Conservation (phyloP, 2,329 filamentous ascomycete genomes). For the Pyrenochaeta sp. region DNA sequence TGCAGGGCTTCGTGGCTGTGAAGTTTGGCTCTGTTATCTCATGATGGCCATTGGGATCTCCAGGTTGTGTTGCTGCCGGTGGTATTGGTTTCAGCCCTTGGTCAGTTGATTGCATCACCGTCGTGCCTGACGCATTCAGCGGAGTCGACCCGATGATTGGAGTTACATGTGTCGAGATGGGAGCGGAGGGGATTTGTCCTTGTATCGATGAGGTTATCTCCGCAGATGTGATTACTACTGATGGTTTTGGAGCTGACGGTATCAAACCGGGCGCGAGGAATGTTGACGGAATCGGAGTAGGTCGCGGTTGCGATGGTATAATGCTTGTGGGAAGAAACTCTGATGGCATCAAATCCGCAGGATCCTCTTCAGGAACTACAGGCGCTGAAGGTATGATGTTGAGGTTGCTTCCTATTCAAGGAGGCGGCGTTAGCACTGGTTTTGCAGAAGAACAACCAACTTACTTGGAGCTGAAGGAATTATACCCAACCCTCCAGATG, state of each 20-base stretch:
- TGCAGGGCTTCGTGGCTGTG: slow-evolving; percentile 32
- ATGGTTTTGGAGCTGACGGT: slow-evolving; percentile 9
- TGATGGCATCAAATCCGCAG: slow-evolving; percentile 12
- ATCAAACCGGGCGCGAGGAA: slow-evolving; percentile 3
- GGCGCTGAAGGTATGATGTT: slow-evolving; percentile 10
- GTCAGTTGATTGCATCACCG: slow-evolving; percentile 29
- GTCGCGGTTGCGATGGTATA: slow-evolving; percentile 16
- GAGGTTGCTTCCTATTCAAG: too few species aligned
- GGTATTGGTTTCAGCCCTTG: slow-evolving; percentile 34
- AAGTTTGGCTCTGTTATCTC: slow-evolving; percentile 42
- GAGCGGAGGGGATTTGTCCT: slow-evolving; percentile 9
- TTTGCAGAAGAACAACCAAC: too few species aligned
- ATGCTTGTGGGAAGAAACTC: slow-evolving; percentile 4
- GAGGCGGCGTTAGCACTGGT: too few species aligned
- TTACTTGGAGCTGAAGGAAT: slow-evolving; percentile 28
- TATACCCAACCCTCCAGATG: slow-evolving; percentile 11
- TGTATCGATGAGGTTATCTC: slow-evolving; percentile 6
- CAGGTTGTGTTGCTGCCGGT: slow-evolving; percentile 26
- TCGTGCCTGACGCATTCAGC: slow-evolving; percentile 6
- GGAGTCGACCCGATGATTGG: slow-evolving; percentile 2
- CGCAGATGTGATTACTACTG: slow-evolving; percentile 6
- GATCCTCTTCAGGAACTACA: slow-evolving; percentile 6
- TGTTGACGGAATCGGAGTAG: slow-evolving; percentile 3
- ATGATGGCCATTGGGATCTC: slow-evolving; percentile 39
- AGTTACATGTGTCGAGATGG: slow-evolving; percentile 6